These are phyloP conservation scores for Mortierella sp. DNA, from an alignment of 371 early-diverging fungal species.

Conservation along the genomic window DNA sequence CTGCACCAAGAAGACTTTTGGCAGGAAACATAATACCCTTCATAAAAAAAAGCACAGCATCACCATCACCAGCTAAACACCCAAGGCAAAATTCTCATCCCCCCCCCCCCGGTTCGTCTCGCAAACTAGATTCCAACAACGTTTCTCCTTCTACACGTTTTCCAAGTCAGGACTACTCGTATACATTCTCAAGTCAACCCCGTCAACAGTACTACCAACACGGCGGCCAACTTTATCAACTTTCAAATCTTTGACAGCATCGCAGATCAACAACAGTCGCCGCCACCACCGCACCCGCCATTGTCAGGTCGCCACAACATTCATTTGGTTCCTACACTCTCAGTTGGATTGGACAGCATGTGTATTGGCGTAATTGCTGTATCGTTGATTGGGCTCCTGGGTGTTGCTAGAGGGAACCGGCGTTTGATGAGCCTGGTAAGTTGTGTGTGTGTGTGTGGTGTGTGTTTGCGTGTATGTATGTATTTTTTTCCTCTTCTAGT, in stretches of 20 bases:
- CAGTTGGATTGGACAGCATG: conserved; percentile 29
- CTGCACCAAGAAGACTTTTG: neutral
- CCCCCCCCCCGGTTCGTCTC: neutral
- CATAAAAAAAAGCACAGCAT: neutral
- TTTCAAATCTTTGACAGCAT: neutral
- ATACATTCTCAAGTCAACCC: neutral
- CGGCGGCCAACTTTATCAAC: neutral
- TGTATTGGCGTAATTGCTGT: conserved; percentile 23
- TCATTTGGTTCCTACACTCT: conserved; percentile 17
- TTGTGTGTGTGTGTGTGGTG: neutral
- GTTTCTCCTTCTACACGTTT: neutral
- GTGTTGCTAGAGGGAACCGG: conserved; percentile 27
- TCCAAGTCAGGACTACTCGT: neutral
- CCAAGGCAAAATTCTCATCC: neutral
- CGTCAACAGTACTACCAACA: neutral
- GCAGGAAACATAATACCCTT: neutral
- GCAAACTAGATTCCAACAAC: conserved; percentile 1
- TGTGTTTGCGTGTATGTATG: neutral
- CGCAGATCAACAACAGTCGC: neutral
- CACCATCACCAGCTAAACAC: neutral
- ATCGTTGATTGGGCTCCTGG: conserved; percentile 34
- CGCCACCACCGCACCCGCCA: neutral
- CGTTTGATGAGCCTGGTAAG: conserved; percentile 37
- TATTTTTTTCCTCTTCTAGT: too few relatives aligned
- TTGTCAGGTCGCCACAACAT: conserved; percentile 2